phyloP scores from a whole-genome alignment of 2,329 filamentous ascomycete genomes.

The Meredithiella fracta region DNA sequence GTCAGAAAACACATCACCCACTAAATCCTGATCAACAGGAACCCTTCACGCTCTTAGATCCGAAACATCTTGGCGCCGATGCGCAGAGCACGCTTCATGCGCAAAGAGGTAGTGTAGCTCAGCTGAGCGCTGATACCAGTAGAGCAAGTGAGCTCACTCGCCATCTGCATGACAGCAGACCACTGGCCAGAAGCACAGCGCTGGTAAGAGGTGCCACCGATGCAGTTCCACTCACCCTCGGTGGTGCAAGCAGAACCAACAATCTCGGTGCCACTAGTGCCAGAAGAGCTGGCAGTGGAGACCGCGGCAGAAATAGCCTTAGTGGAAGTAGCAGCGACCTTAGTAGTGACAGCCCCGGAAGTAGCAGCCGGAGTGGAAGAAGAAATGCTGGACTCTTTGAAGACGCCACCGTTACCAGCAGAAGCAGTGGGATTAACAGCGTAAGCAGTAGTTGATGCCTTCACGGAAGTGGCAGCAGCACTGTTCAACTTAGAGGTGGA shows the following conservation, averaged over 20 bases:
- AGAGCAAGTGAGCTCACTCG: slow-evolving; percentile 30
- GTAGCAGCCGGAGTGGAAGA: slow-evolving; percentile 15
- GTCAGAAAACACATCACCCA: neutral
- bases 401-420: slow-evolving; percentile 24
- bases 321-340: slow-evolving; percentile 16
- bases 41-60: slow-evolving; percentile 5
- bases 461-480: slow-evolving; percentile 11
- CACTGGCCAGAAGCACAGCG: slow-evolving; percentile 37
- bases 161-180: slow-evolving; percentile 27
- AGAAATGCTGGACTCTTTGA: slow-evolving; percentile 18
- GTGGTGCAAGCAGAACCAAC: slow-evolving; percentile 29
- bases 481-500: neutral
- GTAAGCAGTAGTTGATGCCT: slow-evolving; percentile 14
- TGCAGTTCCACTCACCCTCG: slow-evolving; percentile 39
- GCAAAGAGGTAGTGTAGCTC: slow-evolving; percentile 6
- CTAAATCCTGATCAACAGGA: neutral
- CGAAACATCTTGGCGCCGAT: slow-evolving; percentile 15
- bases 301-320: slow-evolving; percentile 11
- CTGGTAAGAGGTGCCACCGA: slow-evolving; percentile 34
- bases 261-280: slow-evolving; percentile 17
- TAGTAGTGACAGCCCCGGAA: slow-evolving; percentile 11
- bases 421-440: slow-evolving; percentile 15
- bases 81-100: slow-evolving; percentile 14
- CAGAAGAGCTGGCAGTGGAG: slow-evolving; percentile 15
- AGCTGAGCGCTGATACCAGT: slow-evolving; percentile 23